Conservation (phyloP, 371 early-diverging fungal genomes). For the Synchytrium microbalum region DNA sequence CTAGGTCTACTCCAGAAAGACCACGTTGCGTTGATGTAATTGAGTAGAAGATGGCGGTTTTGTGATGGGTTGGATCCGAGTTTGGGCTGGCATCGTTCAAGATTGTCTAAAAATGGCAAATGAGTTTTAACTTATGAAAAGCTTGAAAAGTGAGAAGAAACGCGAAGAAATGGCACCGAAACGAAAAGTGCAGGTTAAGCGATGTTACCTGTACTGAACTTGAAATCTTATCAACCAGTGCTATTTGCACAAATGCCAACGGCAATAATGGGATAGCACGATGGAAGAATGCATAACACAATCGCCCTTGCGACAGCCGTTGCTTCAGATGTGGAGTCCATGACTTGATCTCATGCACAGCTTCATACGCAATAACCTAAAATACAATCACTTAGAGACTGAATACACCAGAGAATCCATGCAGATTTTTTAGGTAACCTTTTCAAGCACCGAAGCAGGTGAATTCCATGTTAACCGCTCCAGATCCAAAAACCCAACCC, state of each 20-base stretch:
- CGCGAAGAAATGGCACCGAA: no score
- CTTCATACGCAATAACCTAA: slow-evolving; percentile 67
- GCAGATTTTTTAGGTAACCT: slow-evolving; percentile 39
- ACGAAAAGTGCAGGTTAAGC: no score
- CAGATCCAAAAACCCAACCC: slow-evolving; percentile 56
- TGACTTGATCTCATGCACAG: slow-evolving; percentile 69
- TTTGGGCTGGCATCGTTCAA: background rate
- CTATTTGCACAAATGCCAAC: slow-evolving; percentile 67
- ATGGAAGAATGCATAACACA: slow-evolving; percentile 74
- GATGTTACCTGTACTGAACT: slow-evolving; percentile 12
- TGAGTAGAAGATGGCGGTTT: slow-evolving; percentile 78
- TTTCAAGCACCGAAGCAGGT: slow-evolving; percentile 67
- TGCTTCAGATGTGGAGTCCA: slow-evolving; percentile 66
- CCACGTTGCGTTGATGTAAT: slow-evolving; percentile 61
- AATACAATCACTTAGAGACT: background rate
- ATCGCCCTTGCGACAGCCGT: slow-evolving; percentile 65
- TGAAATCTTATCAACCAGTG: slow-evolving; percentile 5
- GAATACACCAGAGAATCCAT: background rate
- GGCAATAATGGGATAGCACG: slow-evolving; percentile 62
- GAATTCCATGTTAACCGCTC: slow-evolving; percentile 67
- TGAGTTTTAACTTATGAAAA: no score
- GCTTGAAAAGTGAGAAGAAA: no score
- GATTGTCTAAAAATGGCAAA: slow-evolving; percentile 3
- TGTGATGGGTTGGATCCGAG: slow-evolving; percentile 16
- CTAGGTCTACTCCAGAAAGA: slow-evolving; percentile 74